Evolutionary conservation across 2,329 filamentous ascomycete species (phyloP), one percentile per base, ranked within the genome.

Genomic region (Aspergillus ochraceus): DNA sequence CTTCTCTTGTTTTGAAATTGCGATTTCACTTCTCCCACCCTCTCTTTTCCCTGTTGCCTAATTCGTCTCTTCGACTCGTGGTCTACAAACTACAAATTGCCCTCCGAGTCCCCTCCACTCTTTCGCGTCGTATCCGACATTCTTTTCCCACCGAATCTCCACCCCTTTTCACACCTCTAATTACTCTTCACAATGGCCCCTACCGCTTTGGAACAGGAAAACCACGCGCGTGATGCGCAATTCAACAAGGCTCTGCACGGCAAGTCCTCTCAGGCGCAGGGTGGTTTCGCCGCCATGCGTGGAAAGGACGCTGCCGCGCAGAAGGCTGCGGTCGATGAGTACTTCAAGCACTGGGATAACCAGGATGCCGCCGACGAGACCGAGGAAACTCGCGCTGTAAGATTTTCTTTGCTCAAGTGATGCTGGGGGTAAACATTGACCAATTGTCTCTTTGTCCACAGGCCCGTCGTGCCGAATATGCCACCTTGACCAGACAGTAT

Each of bases 281-380:
- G 89, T 72, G 91, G 91, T 67, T 85, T 97, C 70, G 81, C 86
- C 68, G 91, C 94, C 57, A 93, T 97, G 88, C 82, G 96, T 72
- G 83, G 84, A 75, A 99, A 99, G 82, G 89, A 95, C 76, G 81
- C 83, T 72, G 80, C 81, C 30, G 91, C 92, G 8, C 90, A 96
- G 74, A 86, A 92, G 75, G 88, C 89, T 55, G 92, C 92, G 51
- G 86, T 93, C 29, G 90, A 95, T 73, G 91, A 96, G 76, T 97
- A 97, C 80, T 96, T 96, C 83, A 96, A 96, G 84, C 92, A 96
- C 76, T 97, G 91, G 90, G 92, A 97, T 77, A 90, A 94, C 81
- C 92, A 96, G 80, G 79, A 81, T 50, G 90, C 82, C 51, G 87
- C 84, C 64, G 85, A 88, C 47, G 95, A 99, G 84, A 98, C 94